Conservation (phyloP, 305 asterid species). For the Fraxinus greggii region DNA sequence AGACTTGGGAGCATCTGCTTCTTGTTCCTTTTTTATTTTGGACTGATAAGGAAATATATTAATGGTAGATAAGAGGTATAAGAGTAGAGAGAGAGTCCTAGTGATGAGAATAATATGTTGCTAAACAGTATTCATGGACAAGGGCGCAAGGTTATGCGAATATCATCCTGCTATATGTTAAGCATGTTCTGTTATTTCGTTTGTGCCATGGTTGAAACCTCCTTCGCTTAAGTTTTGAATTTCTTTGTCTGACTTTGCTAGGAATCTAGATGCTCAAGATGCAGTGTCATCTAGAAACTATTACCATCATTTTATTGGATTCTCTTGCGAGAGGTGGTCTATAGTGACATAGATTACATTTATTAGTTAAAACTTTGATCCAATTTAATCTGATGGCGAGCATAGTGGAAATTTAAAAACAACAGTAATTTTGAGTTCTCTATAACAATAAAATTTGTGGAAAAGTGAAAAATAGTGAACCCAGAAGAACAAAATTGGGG, state of each 20-base stretch:
- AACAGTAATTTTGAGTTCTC: not conserved
- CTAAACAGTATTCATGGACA: not conserved
- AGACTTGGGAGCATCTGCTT: not conserved
- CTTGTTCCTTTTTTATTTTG: not conserved
- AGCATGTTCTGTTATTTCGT: not conserved
- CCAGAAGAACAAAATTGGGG: too few species aligned
- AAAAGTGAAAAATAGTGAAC: too few species aligned
- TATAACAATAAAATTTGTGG: too few species aligned
- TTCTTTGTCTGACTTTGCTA: not conserved
- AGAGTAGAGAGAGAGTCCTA: not conserved
- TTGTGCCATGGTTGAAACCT: not conserved
- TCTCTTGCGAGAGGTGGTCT: not conserved
- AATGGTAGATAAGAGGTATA: not conserved
- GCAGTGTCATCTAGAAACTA: not conserved
- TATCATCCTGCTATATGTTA: not conserved
- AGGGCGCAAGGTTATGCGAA: not conserved
- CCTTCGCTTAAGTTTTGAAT: not conserved
- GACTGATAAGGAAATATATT: not conserved
- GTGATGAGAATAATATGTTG: not conserved
- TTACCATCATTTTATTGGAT: not conserved
- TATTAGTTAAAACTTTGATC: not conserved
- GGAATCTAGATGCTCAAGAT: not conserved
- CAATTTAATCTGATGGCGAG: not conserved
- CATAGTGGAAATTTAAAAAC: not conserved
- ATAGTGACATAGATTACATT: not conserved